A percentile compares a stretch with the other conserved stretches of the same genome.
Conservation (phyloP, 2,329 filamentous ascomycete genomes). For the Diaporthe capsici region DNA sequence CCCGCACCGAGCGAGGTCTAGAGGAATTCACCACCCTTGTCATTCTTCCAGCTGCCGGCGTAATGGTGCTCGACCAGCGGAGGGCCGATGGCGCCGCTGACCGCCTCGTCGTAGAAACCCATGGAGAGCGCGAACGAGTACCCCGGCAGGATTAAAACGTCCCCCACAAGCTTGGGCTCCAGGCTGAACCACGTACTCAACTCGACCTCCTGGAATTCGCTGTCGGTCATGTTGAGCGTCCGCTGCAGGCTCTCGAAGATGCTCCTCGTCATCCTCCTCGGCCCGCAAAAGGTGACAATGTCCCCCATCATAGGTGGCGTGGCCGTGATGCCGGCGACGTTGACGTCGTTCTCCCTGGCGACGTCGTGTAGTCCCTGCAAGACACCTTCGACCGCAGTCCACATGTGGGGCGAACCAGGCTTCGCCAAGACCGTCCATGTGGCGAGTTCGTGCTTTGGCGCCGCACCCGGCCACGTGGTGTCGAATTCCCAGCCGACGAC, state of each 20-base stretch:
- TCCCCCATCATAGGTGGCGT: conserved; percentile 30
- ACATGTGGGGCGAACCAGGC: conserved; percentile 18
- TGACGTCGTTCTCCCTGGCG: conserved; percentile 4
- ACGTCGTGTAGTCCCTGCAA: conserved; percentile 17
- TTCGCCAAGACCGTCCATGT: conserved; percentile 24
- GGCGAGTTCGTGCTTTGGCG: conserved; percentile 1
- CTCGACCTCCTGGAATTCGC: background rate
- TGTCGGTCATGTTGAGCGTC: conserved; percentile 3
- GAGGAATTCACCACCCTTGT: conserved; percentile 20
- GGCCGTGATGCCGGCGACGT: conserved; percentile 28
- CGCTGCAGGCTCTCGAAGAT: conserved; percentile 28
- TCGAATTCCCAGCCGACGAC: conserved; percentile 30
- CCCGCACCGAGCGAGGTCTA: background rate
- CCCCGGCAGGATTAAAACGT: conserved; percentile 22
- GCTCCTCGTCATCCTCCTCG: conserved; percentile 24
- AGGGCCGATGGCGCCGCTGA: background rate
- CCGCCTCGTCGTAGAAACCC: conserved; percentile 19
- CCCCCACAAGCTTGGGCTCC: conserved; percentile 21
- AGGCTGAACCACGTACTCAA: background rate
- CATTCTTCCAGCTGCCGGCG: conserved; percentile 28
- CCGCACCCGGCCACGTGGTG: conserved; percentile 38
- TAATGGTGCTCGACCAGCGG: conserved; percentile 29
- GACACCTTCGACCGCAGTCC: conserved; percentile 23
- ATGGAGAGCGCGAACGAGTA: conserved; percentile 11
- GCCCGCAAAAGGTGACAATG: conserved; percentile 26